phyloP scores from a whole-genome alignment of 2,329 filamentous ascomycete species.

The Chaetomium strumarium region DNA sequence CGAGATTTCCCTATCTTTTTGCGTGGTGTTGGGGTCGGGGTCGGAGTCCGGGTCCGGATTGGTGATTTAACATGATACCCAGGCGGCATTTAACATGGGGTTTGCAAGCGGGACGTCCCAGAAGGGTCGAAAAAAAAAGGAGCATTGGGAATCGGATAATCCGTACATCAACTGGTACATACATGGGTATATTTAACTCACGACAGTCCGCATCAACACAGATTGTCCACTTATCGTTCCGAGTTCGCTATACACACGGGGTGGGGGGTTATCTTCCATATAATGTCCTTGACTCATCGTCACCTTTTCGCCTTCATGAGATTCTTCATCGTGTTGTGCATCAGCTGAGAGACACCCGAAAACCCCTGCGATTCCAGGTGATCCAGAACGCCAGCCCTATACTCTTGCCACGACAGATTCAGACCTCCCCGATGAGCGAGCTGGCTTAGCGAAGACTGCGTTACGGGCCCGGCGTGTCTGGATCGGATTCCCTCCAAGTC shows the following conservation, averaged over 20 bases:
- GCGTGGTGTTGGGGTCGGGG: not conserved
- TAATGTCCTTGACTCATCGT: not conserved
- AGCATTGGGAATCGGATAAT: not conserved
- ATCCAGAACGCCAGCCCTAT: constrained; percentile 64
- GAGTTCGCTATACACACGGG: no score
- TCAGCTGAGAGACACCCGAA: constrained; percentile 60
- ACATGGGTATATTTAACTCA: no score
- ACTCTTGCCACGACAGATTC: constrained; percentile 64
- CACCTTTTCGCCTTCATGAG: constrained; percentile 33
- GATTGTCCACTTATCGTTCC: not conserved
- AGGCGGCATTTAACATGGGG: constrained; percentile 28
- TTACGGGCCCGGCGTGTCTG: constrained; percentile 63
- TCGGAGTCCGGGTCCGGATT: no score
- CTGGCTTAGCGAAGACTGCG: constrained; percentile 57
- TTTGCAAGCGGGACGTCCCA: constrained; percentile 5
- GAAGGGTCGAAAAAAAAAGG: not conserved
- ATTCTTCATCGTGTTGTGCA: constrained; percentile 77
- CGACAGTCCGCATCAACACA: not conserved
- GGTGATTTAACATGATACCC: constrained; percentile 26
- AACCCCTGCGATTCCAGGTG: constrained; percentile 61
- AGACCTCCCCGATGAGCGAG: constrained; percentile 62
- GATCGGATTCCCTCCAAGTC: constrained; percentile 38
- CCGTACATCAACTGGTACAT: constrained; percentile 1
- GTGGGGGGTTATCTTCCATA: constrained; percentile 4
- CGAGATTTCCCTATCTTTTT: not conserved